phyloP scores from a whole-genome alignment of 805 yeast species.

The Dipodascus geniculatus region DNA sequence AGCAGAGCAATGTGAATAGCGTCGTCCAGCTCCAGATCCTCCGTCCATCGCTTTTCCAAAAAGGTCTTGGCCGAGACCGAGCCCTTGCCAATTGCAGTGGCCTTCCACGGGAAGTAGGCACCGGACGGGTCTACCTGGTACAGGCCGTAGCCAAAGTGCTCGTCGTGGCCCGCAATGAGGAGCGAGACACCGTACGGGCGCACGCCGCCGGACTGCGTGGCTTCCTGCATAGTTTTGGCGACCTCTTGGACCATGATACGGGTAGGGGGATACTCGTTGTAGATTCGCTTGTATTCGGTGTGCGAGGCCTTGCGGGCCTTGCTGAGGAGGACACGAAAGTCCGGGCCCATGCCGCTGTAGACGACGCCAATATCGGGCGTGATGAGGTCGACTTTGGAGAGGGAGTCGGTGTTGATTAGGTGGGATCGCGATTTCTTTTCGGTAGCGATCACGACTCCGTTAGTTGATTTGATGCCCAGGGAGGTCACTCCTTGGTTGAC shows the following conservation, averaged over 20 bases:
- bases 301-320: conserved; percentile 90
- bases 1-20: conserved; percentile 93
- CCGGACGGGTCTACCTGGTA: conserved; percentile 99
- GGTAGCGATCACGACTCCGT: conserved; percentile 94
- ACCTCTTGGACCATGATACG: conserved; percentile 86
- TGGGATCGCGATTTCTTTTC: conserved; percentile 82
- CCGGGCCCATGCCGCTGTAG: conserved; percentile 98
- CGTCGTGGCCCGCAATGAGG: conserved; percentile 89
- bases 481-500: conserved; percentile 98
- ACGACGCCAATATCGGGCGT: conserved; percentile 97
- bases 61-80: conserved; percentile 95
- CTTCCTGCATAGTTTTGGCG: conserved; percentile 95
- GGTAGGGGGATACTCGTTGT: conserved; percentile 96
- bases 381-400: conserved; percentile 66
- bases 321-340: conserved; percentile 87
- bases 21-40: conserved; percentile 92
- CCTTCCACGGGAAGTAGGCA: conserved; percentile 97
- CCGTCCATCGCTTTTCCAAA: conserved; percentile 96
- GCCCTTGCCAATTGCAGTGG: conserved; percentile 97
- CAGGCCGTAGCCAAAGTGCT: conserved; percentile 58
- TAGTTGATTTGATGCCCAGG: conserved; percentile 81
- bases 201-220: conserved; percentile 98
- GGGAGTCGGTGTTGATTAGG: conserved; percentile 60
- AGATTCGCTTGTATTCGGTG: conserved; percentile 81
- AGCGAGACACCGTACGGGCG: conserved; percentile 97